Evolutionary conservation across 78 protist species (phyloP), one percentile per base, ranked within the genome.

Genomic region (Dictyostelium discoideum): DNA sequence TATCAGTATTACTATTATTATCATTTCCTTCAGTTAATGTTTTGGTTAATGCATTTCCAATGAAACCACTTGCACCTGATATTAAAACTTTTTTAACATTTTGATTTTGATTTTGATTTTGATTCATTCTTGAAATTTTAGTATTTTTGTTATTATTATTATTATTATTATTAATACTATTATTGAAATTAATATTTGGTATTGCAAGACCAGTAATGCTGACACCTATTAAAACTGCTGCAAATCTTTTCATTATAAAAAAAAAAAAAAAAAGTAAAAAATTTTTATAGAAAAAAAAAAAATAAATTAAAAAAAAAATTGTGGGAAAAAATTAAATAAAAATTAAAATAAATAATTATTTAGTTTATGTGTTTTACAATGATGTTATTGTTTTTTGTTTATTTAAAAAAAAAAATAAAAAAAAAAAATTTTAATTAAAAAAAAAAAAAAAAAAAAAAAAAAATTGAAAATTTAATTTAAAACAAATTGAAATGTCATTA

Each of bases 21-120:
- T 20, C 22, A 20, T 60, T 6, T 20, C 26, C 69, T 13, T 67
- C 39, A 3, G 37, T 3, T 20, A 79, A 22, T 8, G 29, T 11
- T 22, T 79, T 37, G 10, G 44, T 14, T 13, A 87, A 57, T 37
- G 50, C 57, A 5, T 3, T 69, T 5, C 95, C 95, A 72, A 90
- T 83, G 26, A 90, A 90, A n/a, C 95, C 95, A 39, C 73, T 44
- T 26, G 85, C 26, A 4, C 95, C 95, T 67, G 84, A 37, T 14
- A 90, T 83, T 18, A 90, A 80, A 16, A 90, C 48, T 39, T 82
- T 90, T 60, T 88, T 86, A 32, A 26, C 48, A 37, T 74, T 10
- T 32, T 37, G 24, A 37, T 37, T 16, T 11, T n/a, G 24, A 37
- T 37, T 16, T 11, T n/a, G 32, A 24, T 22, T 24, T 67, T 22